Evolutionary conservation across 2,329 filamentous ascomycete species (phyloP).

Genomic region (Mycogone perniciosa): DNA sequence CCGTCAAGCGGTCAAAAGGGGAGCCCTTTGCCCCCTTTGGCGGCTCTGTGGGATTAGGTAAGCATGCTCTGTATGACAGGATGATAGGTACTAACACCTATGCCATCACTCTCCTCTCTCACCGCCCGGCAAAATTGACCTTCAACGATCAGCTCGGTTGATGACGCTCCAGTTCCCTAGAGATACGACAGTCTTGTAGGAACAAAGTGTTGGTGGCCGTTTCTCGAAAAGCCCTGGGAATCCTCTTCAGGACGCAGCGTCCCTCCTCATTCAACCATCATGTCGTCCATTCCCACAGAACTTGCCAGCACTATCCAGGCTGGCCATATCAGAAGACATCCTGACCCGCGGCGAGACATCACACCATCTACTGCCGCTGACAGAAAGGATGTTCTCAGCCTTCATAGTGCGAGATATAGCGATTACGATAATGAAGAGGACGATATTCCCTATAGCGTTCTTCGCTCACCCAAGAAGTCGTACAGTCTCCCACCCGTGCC

Average conservation of each 20-base stretch:
- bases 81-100: background rate
- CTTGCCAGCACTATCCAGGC: constrained; percentile 76
- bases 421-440: constrained; percentile 39
- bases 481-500: constrained; percentile 60
- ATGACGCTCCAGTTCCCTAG: background rate
- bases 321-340: constrained; percentile 66
- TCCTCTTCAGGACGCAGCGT: background rate
- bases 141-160: background rate
- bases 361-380: constrained; percentile 39
- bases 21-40: background rate
- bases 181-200: background rate
- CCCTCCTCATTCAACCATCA: constrained; percentile 24
- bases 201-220: background rate
- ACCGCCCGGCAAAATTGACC: constrained; percentile 26
- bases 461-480: constrained; percentile 46
- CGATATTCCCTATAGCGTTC: constrained; percentile 61
- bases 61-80: constrained; percentile 1
- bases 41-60: constrained; percentile 5
- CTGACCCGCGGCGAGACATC: constrained; percentile 67
- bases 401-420: constrained; percentile 15
- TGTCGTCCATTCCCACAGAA: constrained; percentile 55
- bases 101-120: constrained; percentile 7
- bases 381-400: constrained; percentile 6
- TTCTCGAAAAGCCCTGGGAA: background rate
- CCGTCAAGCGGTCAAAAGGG: background rate